Evolutionary conservation across 495 filamentous ascomycete species (phyloP).

Genomic region (Rostrohypoxylon terebratum): DNA sequence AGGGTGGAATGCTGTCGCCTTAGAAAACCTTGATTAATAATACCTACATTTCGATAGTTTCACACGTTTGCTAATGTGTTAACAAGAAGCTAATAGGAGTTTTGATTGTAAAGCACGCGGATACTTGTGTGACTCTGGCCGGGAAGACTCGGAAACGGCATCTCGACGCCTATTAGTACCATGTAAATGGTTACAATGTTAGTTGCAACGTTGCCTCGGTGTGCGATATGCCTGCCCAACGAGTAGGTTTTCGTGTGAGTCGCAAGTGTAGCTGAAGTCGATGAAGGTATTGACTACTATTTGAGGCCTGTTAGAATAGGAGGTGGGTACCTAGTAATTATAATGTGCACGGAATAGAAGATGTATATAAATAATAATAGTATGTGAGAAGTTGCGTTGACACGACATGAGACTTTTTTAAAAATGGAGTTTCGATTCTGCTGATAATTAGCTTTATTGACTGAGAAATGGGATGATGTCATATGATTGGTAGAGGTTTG

Average conservation of each 20-base stretch:
- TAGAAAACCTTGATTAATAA: neutral
- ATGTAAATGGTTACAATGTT: neutral
- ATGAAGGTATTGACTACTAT: neutral
- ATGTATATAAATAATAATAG: too few species aligned
- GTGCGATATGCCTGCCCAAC: neutral
- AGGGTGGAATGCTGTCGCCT: neutral
- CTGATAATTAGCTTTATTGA: neutral
- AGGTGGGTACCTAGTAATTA: too few species aligned
- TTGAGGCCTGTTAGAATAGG: neutral
- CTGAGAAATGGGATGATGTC: slow-evolving; percentile 4
- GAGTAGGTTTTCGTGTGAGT: neutral
- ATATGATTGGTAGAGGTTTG: neutral
- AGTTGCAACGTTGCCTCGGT: slow-evolving; percentile 6
- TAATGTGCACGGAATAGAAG: too few species aligned
- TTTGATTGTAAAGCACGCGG: neutral
- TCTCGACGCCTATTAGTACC: neutral
- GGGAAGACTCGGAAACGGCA: neutral
- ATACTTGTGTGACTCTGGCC: neutral
- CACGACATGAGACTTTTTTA: neutral
- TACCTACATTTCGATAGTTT: neutral
- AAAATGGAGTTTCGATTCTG: neutral
- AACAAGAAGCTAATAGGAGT: neutral
- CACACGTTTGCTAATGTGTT: neutral
- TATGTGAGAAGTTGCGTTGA: neutral
- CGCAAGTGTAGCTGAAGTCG: neutral